Evolutionary conservation across 106 monocot species (phyloP).

Genomic region (Amphibolis antarctica): DNA sequence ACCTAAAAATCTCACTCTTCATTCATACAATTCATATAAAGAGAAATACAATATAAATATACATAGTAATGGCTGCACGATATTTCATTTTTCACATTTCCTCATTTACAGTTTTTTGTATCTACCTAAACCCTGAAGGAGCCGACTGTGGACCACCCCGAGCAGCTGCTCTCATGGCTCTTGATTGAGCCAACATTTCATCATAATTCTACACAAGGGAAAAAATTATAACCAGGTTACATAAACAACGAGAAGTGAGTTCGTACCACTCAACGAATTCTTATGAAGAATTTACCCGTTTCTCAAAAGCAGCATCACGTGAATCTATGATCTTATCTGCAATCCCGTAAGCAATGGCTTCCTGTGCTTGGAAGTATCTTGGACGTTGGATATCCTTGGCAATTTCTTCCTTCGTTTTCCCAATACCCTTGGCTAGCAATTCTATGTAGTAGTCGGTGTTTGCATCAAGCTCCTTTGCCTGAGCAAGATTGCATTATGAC

Average conservation of each 20-base stretch:
- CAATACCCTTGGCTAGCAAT: slow-evolving; percentile 62
- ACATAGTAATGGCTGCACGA: no score
- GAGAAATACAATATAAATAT: no score
- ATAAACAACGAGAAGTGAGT: neutral
- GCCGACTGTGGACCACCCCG: slow-evolving; percentile 33
- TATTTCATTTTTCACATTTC: no score
- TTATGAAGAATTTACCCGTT: slow-evolving; percentile 36
- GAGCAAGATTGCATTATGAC: slow-evolving; percentile 2
- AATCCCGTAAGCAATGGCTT: slow-evolving; percentile 90
- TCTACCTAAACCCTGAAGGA: slow-evolving; percentile 40
- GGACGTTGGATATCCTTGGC: slow-evolving; percentile 62
- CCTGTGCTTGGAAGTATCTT: slow-evolving; percentile 70
- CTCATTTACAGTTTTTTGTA: neutral
- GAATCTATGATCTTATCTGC: slow-evolving; percentile 75
- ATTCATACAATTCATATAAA: no score
- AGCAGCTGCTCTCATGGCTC: slow-evolving; percentile 44
- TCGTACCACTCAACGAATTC: neutral
- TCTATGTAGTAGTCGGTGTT: slow-evolving; percentile 86
- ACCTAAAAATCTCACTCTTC: no score
- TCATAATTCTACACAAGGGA: slow-evolving; percentile 46
- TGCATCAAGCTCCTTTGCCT: slow-evolving; percentile 92
- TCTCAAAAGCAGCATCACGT: slow-evolving; percentile 54
- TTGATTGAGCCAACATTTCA: slow-evolving; percentile 63
- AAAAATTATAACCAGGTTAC: neutral
- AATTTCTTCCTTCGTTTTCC: slow-evolving; percentile 86